Conservation (phyloP, 805 yeast species). For the Kuraishia ogatae region DNA sequence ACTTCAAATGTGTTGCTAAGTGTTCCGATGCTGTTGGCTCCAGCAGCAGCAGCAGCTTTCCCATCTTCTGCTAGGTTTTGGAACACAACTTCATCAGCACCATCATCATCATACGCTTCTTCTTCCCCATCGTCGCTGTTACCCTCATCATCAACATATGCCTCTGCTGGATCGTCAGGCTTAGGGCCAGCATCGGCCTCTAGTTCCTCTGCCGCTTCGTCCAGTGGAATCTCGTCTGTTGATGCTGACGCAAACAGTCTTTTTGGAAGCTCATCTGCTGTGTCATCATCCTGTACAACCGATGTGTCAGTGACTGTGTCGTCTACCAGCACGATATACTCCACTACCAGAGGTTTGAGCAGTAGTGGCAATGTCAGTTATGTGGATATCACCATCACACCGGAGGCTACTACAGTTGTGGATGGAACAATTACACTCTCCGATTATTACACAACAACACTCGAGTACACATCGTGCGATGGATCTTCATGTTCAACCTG, state of each 20-base stretch:
- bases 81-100: not conserved
- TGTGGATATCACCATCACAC: conserved; percentile 10
- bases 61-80: not conserved
- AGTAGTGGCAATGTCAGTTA: conserved; percentile 4
- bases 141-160: not conserved
- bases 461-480: conserved; percentile 11
- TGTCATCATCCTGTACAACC: conserved; percentile 8
- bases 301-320: conserved; percentile 12
- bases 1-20: not conserved
- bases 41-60: not conserved
- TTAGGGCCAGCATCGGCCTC: not conserved
- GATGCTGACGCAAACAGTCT: not conserved
- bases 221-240: not conserved
- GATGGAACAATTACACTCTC: conserved; percentile 7
- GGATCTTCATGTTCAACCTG: not conserved
- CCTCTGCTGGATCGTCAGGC: not conserved
- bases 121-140: not conserved
- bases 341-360: conserved; percentile 2
- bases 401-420: conserved; percentile 9
- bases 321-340: conserved; percentile 7
- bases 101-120: not conserved
- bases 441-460: conserved; percentile 12
- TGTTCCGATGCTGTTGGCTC: not conserved
- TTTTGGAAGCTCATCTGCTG: not conserved
- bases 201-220: not conserved